Evolutionary conservation across 176 grass and related monocot species (phyloP).

Genomic region (Musa acuminata): DNA sequence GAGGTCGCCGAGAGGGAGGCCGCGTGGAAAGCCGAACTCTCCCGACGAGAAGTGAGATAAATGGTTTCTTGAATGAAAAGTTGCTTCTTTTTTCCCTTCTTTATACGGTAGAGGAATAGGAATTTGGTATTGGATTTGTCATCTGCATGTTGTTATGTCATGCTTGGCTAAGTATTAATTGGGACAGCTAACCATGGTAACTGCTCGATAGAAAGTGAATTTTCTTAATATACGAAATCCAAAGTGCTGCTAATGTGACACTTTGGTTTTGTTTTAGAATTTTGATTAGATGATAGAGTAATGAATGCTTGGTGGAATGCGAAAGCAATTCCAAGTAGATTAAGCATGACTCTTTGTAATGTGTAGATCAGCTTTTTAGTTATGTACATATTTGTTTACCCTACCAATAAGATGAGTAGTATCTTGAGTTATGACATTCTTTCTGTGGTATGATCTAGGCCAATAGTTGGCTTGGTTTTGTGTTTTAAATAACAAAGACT

Average conservation of each 20-base stretch:
- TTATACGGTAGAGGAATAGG: not conserved
- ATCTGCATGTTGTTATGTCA: no score
- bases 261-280: no score
- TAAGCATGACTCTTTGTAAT: not conserved
- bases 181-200: no score
- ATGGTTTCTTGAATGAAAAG: no score
- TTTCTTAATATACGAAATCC: no score
- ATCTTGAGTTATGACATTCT: not conserved
- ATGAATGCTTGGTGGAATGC: no score
- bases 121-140: not conserved
- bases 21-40: constrained; percentile 96
- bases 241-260: no score
- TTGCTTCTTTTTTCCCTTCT: not conserved
- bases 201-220: no score
- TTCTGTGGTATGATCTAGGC: not conserved
- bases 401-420: not conserved
- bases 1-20: constrained; percentile 98
- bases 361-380: not conserved
- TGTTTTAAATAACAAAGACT: not conserved
- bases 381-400: not conserved
- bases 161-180: no score
- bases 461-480: not conserved
- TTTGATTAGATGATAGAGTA: no score
- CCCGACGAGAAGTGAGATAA: constrained; percentile 69
- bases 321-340: not conserved